Evolutionary conservation across 805 yeast genomes (phyloP), one percentile per base, ranked within the genome.

Genomic region (Candida fluviatilis): DNA sequence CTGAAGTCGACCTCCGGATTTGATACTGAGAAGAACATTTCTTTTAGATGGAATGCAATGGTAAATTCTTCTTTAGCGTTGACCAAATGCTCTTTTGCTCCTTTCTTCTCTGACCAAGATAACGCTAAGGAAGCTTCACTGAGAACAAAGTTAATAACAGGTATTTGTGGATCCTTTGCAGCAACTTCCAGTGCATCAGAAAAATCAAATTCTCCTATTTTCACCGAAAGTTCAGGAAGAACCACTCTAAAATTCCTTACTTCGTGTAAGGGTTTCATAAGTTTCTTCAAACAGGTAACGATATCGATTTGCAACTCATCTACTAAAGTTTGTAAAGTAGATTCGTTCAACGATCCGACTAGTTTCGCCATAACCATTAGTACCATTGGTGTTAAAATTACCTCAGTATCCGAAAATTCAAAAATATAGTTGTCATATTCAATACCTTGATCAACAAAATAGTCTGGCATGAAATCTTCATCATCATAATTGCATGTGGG

Each of bases 231-330:
- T 4, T 51, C 51, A 0, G 84, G 83, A 3, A 76, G 48, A 1
- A 73, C 69, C 5, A 82, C 39, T 23, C 82, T 62, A 8, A 75
- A 11, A 41, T 73, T 78, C 18, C 54, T 50, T 4, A 70, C 64
- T n/a, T 55, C 47, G 1, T 69, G 59, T 0, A 57, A 45, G 1
- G 63, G 58, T 4, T 48, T 39, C 32, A 71, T 50, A 16, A 61
- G 54, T 5, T 36, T 36, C 18, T 65, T 59, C 18, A 85, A 55
- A 6, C 63, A 59, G 24, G 59, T 56, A 10, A 85, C 66, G 2
- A 83, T 74, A 7, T 76, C 75, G 13, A 76, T 55, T 42, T 90
- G 95, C 12, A 88, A 58, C 13, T 56, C 55, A 55, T 90, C 96
- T 48, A 89, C 61, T 4, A 78, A 64, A 10, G 69, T 64, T 7